Evolutionary conservation across 2,329 filamentous ascomycete species (phyloP).

Genomic region (Plenodomus lindquistii): DNA sequence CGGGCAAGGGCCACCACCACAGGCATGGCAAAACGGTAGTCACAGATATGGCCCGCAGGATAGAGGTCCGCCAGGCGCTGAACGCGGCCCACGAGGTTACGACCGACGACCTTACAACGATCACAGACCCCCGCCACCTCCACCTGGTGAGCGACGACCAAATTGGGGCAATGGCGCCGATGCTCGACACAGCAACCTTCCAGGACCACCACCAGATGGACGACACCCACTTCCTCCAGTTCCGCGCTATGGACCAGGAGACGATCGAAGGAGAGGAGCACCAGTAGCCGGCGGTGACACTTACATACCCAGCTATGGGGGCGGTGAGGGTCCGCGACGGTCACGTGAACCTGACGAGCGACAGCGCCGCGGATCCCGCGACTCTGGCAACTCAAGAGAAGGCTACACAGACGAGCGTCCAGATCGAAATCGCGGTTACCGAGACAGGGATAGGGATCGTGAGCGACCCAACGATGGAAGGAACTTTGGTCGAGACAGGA

Average conservation of each 20-base stretch:
- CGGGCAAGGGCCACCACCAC: constrained; percentile 44
- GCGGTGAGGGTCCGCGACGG: constrained; percentile 31
- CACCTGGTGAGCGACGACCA: constrained; percentile 37
- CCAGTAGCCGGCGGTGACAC: constrained; percentile 41
- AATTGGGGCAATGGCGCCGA: constrained; percentile 38
- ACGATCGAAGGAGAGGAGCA: constrained; percentile 31
- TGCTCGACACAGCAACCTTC: constrained; percentile 27
- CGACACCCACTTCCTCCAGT: constrained; percentile 40
- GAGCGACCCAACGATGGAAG: constrained; percentile 26
- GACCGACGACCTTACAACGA: constrained; percentile 38
- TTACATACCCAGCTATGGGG: constrained; percentile 51
- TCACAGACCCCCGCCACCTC: constrained; percentile 36
- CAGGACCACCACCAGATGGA: constrained; percentile 43
- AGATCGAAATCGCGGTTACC: constrained; percentile 32
- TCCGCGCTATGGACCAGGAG: constrained; percentile 37
- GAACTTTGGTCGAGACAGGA: constrained; percentile 30
- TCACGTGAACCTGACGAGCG: constrained; percentile 43
- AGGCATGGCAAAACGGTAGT: constrained; percentile 41
- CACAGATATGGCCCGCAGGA: constrained; percentile 42
- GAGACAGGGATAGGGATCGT: constrained; percentile 22
- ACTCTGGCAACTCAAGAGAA: constrained; percentile 42
- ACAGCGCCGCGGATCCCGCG: constrained; percentile 36
- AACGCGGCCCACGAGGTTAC: constrained; percentile 33
- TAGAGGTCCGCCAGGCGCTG: constrained; percentile 46
- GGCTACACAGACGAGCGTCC: constrained; percentile 30